phyloP scores from a whole-genome alignment of 2,329 filamentous ascomycete species.

The Fusarium virguliforme region DNA sequence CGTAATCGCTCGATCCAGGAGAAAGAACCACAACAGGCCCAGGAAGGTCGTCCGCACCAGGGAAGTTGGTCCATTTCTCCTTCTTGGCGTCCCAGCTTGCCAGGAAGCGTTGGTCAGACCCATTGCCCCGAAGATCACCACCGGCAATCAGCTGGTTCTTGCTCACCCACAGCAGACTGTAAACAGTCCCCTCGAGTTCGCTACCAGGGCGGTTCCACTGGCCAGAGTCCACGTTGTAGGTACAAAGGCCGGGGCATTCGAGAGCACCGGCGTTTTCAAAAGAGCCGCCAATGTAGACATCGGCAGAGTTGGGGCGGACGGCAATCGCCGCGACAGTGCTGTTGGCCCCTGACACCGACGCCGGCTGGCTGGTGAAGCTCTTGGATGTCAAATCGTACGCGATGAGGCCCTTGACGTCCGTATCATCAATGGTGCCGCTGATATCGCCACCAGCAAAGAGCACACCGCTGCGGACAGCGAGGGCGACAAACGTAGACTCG shows the following conservation, averaged over 20 bases:
- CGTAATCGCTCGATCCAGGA: conserved; percentile 79
- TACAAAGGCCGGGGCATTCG: conserved; percentile 85
- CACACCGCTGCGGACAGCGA: conserved; percentile 77
- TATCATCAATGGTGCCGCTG: conserved; percentile 77
- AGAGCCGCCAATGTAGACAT: conserved; percentile 88
- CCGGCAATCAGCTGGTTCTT: conserved; percentile 81
- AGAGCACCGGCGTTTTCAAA: conserved; percentile 89
- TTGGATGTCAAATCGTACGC: conserved; percentile 81
- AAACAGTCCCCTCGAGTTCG: conserved; percentile 79
- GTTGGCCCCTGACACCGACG: conserved; percentile 78
- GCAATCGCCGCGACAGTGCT: conserved; percentile 84
- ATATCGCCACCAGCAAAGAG: conserved; percentile 89
- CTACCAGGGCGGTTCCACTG: conserved; percentile 88
- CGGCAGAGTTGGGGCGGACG: conserved; percentile 76
- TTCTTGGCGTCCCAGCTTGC: conserved; percentile 80
- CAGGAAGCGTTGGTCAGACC: conserved; percentile 74
- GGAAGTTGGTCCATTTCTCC: conserved; percentile 76
- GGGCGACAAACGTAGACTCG: conserved; percentile 81
- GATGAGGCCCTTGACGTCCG: conserved; percentile 79
- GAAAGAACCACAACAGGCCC: conserved; percentile 85
- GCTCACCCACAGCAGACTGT: conserved; percentile 82
- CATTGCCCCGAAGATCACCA: conserved; percentile 80
- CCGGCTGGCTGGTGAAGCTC: conserved; percentile 80
- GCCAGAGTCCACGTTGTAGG: conserved; percentile 78
- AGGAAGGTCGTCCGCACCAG: conserved; percentile 77